Evolutionary conservation across 768 basidiomycete genomes (phyloP).

Genomic region (Pleurotus djamor): DNA sequence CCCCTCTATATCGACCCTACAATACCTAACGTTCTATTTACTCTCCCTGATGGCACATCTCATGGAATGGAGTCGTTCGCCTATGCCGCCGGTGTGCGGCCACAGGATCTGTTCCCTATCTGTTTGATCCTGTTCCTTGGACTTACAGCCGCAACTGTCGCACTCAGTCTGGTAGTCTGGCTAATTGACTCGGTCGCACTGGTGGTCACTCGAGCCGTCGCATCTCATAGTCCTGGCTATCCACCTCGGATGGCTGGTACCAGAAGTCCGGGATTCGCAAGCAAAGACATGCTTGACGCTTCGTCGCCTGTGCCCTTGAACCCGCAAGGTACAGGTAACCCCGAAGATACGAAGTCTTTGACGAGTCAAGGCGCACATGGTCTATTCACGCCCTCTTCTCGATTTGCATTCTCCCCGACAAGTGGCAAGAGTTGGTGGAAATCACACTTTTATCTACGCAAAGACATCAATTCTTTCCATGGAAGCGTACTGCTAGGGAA

Average conservation of each 20-base stretch:
- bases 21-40: constrained; percentile 72
- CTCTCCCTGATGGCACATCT: constrained; percentile 57
- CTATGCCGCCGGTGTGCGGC: constrained; percentile 77
- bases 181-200: constrained; percentile 57
- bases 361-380: constrained; percentile 32
- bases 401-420: constrained; percentile 30
- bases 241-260: constrained; percentile 23
- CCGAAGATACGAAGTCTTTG: constrained; percentile 51
- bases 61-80: constrained; percentile 83
- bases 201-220: constrained; percentile 23
- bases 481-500: constrained; percentile 84
- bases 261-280: constrained; percentile 35
- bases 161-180: constrained; percentile 73
- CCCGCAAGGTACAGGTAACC: constrained; percentile 1
- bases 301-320: constrained; percentile 13
- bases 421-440: constrained; percentile 46
- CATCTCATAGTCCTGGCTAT: constrained; percentile 14
- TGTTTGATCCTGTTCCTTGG: constrained; percentile 83
- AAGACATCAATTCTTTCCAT: constrained; percentile 76
- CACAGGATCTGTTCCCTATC: constrained; percentile 78
- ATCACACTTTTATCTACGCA: constrained; percentile 29
- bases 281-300: constrained; percentile 51
- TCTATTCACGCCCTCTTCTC: constrained; percentile 30
- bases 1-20: constrained; percentile 73
- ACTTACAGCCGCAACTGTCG: constrained; percentile 70